These are phyloP conservation scores for Acanthamoeba triangularis DNA, from an alignment of 208 protist genomes.

Conservation along the genomic window DNA sequence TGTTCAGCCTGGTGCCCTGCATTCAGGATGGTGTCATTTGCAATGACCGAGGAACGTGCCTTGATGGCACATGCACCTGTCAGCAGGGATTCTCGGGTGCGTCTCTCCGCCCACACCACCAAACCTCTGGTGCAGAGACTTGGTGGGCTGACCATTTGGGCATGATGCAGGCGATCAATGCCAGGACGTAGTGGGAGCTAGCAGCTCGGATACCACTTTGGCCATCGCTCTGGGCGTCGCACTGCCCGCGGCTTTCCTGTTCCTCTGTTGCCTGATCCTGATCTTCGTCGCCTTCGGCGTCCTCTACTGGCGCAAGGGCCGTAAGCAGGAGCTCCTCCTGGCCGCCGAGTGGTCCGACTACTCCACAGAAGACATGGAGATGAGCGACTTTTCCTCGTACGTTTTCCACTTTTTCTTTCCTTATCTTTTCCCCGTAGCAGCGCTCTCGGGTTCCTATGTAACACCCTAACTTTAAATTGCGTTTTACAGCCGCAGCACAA, in stretches of 20 bases:
- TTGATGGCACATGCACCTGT: constrained; percentile 4
- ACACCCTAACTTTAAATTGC: not conserved
- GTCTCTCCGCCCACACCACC: not conserved
- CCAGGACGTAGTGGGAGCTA: not conserved
- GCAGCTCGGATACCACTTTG: not conserved
- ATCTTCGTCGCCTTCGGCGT: constrained; percentile 15
- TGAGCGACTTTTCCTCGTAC: constrained; percentile 46
- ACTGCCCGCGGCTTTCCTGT: not conserved
- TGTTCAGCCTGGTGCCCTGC: constrained; percentile 61
- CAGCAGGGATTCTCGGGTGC: not conserved
- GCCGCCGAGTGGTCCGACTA: constrained; percentile 54
- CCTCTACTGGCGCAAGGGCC: constrained; percentile 64
- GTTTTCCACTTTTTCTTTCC: not conserved
- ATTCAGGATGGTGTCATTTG: not conserved
- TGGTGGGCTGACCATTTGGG: not conserved
- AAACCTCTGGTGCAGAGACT: no score
- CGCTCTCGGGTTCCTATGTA: not conserved
- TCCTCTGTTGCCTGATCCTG: not conserved
- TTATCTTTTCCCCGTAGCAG: no score
- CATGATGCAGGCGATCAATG: not conserved
- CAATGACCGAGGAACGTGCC: constrained; percentile 12
- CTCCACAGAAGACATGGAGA: not conserved
- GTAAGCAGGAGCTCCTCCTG: constrained; percentile 59
- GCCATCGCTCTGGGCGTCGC: not conserved
- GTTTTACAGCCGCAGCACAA: not conserved